Evolutionary conservation across 2,329 filamentous ascomycete genomes (phyloP).

Genomic region (Podosphaera xanthii): DNA sequence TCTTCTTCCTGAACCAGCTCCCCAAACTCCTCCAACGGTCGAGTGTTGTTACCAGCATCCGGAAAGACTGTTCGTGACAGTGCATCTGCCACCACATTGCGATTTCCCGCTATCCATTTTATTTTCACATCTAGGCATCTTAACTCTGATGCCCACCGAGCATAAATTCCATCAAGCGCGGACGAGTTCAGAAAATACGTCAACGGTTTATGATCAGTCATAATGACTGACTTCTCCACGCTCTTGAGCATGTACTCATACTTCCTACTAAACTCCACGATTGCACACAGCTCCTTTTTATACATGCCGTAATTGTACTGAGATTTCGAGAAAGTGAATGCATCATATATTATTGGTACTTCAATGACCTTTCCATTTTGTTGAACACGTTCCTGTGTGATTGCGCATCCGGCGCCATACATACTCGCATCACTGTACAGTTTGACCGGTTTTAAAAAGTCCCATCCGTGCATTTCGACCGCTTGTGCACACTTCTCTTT

Average conservation of each 20-base stretch:
- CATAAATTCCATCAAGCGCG: not conserved
- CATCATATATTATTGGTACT: not conserved
- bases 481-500: not conserved
- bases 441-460: not conserved
- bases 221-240: no score
- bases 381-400: not conserved
- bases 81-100: not conserved
- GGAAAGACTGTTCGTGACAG: not conserved
- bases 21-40: not conserved
- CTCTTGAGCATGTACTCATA: constrained; percentile 2
- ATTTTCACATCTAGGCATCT: not conserved
- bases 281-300: not conserved
- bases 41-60: not conserved
- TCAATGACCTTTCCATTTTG: not conserved
- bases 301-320: constrained; percentile 3
- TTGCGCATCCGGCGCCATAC: constrained; percentile 3
- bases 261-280: constrained; percentile 1
- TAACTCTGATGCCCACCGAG: not conserved
- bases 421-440: not conserved
- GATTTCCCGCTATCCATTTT: not conserved
- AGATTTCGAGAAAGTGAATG: constrained; percentile 2
- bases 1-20: not conserved
- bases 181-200: not conserved
- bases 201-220: not conserved
- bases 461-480: not conserved